phyloP scores from a whole-genome alignment of 768 basidiomycete genomes.

The Rhizopogon salebrosus region DNA sequence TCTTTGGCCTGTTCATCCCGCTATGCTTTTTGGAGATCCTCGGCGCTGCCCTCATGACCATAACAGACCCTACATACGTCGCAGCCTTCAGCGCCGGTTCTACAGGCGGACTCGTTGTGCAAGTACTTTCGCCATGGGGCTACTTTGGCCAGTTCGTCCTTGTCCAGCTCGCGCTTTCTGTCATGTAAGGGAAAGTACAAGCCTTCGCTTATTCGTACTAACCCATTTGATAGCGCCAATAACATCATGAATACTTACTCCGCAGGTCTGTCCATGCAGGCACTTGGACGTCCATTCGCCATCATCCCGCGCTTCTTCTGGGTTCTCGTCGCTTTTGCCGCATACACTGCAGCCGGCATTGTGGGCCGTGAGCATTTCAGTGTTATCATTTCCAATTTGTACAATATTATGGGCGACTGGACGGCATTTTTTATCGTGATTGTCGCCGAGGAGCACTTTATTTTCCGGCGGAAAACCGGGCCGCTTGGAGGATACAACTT shows the following conservation, averaged over 20 bases:
- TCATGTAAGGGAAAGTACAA: conserved; percentile 24
- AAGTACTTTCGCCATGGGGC: conserved; percentile 40
- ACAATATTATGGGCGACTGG: conserved; percentile 42
- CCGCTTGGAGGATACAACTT: conserved; percentile 47
- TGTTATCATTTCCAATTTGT: conserved; percentile 36
- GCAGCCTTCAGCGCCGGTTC: conserved; percentile 35
- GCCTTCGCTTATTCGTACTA: conserved; percentile 1
- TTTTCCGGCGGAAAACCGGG: conserved; percentile 37
- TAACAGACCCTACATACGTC: conserved; percentile 34
- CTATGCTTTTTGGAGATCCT: conserved; percentile 32
- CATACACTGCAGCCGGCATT: conserved; percentile 36
- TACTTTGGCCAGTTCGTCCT: conserved; percentile 38
- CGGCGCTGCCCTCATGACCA: conserved; percentile 38
- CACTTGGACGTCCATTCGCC: conserved; percentile 38
- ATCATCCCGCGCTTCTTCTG: conserved; percentile 41
- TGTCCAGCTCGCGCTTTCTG: conserved; percentile 38
- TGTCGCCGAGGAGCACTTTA: conserved; percentile 39
- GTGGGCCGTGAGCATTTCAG: conserved; percentile 42
- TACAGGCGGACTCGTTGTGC: conserved; percentile 38
- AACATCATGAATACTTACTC: conserved; percentile 45
- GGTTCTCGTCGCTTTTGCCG: conserved; percentile 35
- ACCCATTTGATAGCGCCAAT: conserved; percentile 23
- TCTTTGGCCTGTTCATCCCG: conserved; percentile 47
- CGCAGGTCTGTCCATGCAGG: conserved; percentile 40
- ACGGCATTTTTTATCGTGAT: conserved; percentile 42